A percentile compares a stretch with the other conserved stretches of the same genome.
These are phyloP conservation scores for Straminergon stramineum DNA, from an alignment of 225 moss, liverwort and hornwort genomes.

Conservation along the genomic window DNA sequence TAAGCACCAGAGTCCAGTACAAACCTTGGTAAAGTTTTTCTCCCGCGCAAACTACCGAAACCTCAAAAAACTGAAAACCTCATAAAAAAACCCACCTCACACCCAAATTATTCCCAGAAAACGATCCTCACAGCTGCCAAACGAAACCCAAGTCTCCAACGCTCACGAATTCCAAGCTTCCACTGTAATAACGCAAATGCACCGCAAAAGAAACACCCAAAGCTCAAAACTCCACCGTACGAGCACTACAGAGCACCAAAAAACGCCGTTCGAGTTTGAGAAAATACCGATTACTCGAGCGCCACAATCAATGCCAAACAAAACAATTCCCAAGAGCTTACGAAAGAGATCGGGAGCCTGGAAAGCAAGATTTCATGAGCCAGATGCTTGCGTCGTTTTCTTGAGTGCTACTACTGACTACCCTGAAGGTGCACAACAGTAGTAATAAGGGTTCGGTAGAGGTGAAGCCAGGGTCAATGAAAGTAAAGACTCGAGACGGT, in stretches of 20 bases:
- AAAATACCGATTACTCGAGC: not conserved
- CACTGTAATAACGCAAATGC: too few relatives aligned
- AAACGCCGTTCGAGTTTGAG: not conserved
- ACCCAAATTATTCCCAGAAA: not conserved
- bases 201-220: not conserved
- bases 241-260: not conserved
- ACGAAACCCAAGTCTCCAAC: not conserved
- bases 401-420: too few relatives aligned
- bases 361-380: not conserved
- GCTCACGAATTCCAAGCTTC: not conserved
- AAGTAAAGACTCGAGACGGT: not conserved
- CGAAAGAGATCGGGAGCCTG: not conserved
- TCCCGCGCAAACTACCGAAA: not conserved
- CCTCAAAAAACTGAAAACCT: not conserved
- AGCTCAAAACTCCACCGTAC: not conserved
- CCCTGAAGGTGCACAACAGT: not conserved
- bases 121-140: not conserved
- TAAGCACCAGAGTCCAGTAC: not conserved
- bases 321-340: not conserved
- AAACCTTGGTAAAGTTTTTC: not conserved
- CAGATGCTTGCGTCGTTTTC: not conserved
- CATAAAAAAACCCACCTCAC: not conserved
- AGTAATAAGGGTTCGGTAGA: not conserved
- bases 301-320: not conserved
- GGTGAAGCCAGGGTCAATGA: too few relatives aligned